Evolutionary conservation across 768 basidiomycete genomes (phyloP), one percentile per base, ranked within the genome.

Genomic region (Pholiota microspora): DNA sequence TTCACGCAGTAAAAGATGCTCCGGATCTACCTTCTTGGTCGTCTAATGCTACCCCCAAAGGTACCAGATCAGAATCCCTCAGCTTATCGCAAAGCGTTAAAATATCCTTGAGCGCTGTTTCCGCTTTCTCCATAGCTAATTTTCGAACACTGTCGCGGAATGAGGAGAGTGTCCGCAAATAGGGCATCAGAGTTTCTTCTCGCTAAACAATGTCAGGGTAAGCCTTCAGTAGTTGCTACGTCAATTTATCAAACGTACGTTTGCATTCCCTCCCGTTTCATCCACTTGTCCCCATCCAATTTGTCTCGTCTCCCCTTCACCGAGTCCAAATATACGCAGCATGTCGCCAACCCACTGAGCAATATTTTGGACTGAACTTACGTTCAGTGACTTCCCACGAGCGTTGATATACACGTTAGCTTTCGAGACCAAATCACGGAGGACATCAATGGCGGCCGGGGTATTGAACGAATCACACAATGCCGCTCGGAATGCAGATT

Each of bases 391-490:
- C 61, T 78, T 82, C 31, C 80, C 79, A 34, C 81, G 82, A 28
- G 80, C 64, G 51, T 84, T 89, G 62, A 98, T 84, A 73, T 98
- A 99, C 28, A 93, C 77, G 69, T 98, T 98, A 6, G 90, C 85
- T 44, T 82, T 79, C 3, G 90, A 89, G 44, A 98, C 84, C 32
- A 98, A 76, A 56, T 94, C 88, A 10, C 89, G 80, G 15, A 98
- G 72, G 53, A 84, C 73, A 61, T 82, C 79, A 21, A 98, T 70
- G 0, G 94, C 95, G 15, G 74, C 78, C 2, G 94, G 93, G 0
- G 97, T 98, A 68, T 98, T 95, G 79, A 98, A 97, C 0, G 95
- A 98, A 69, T 99, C 96, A 71, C 90, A 95, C 45, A 99, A 84
- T 0, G 94, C 91, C 10, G 73, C 77, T 50, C 92, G 85, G 80